Evolutionary conservation across 2,329 filamentous ascomycete genomes (phyloP), one percentile per base, ranked within the genome.

Genomic region (Trichoderma gracile): DNA sequence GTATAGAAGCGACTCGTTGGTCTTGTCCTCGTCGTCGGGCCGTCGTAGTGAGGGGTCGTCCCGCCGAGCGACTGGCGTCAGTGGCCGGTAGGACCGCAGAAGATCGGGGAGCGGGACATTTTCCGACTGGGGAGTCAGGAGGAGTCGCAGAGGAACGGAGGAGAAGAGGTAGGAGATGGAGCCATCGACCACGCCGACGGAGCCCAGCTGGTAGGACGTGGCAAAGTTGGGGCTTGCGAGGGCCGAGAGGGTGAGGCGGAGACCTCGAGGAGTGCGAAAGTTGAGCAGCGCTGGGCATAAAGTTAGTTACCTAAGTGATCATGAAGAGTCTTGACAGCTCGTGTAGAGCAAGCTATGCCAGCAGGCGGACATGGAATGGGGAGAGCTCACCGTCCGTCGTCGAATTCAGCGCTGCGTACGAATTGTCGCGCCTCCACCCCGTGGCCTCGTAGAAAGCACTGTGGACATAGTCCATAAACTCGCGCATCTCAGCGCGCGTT

Each of bases 131-230:
- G 84, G 86, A 12, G 82, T 76, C 82, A 92, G 68, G 79, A 85
- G 79, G 58, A 88, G 82, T 45, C 82, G 79, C 64, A 98, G 84
- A 14, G 92, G 88, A 9, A 95, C 83, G 3, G 92, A 96, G 55
- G 93, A 96, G 80, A 96, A 98, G 61, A 99, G 86, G 78, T 98
- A 99, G 15, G 93, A 96, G 64, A 99, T 86, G n/a, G 93, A 97
- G 75, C 95, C 95, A 79, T 98, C 94, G 58, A 99, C 93, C 42
- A 96, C 84, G 66, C 94, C 95, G 17, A 96, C 85, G 47, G 89
- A 96, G 66, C 93, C 92, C 50, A 99, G 86, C 47, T 92, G 90
- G 78, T 99, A 99, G 43, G 93, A 94, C 17, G 93, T 96, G 25
- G 93, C 94, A 72, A 98, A 97, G 76, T 97, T 92, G 9, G 92